Percentiles rank a stretch among this genome's conserved stretches.
These are phyloP conservation scores for Tetrapisispora fleetii DNA, from an alignment of 805 yeast genomes.

Conservation along the genomic window DNA sequence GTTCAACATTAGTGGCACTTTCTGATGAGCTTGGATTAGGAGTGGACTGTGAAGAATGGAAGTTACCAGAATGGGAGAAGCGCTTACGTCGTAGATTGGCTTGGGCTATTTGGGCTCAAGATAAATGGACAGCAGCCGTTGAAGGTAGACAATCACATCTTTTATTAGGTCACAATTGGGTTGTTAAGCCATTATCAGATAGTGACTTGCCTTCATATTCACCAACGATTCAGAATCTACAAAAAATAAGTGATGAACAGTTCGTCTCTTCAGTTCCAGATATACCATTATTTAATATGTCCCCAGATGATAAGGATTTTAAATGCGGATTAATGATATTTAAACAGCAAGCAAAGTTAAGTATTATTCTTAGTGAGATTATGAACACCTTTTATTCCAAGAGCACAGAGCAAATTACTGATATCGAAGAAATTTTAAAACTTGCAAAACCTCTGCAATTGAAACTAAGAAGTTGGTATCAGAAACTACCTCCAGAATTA, in stretches of 20 bases:
- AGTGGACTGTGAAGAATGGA: slow-evolving; percentile 84
- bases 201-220: slow-evolving; percentile 73
- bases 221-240: slow-evolving; percentile 11
- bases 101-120: slow-evolving; percentile 92
- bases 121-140: slow-evolving; percentile 77
- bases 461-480: slow-evolving; percentile 66
- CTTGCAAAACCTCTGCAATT: slow-evolving; percentile 76
- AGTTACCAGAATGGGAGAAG: slow-evolving; percentile 89
- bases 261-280: slow-evolving; percentile 7
- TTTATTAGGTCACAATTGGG: slow-evolving; percentile 66
- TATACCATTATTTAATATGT: slow-evolving; percentile 20
- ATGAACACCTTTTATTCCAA: slow-evolving; percentile 63
- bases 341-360: slow-evolving; percentile 54
- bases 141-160: slow-evolving; percentile 83
- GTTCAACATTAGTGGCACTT: slow-evolving; percentile 77
- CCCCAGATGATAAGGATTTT: slow-evolving; percentile 41
- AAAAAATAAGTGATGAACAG: neutral
- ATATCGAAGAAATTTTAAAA: slow-evolving; percentile 58
- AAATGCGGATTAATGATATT: slow-evolving; percentile 62
- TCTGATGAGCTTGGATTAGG: slow-evolving; percentile 90
- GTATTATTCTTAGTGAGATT: slow-evolving; percentile 62
- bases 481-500: slow-evolving; percentile 51
- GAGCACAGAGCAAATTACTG: slow-evolving; percentile 46
- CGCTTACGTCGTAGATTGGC: slow-evolving; percentile 80
- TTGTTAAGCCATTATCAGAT: slow-evolving; percentile 54